Percentiles rank a stretch among this genome's conserved stretches.
Evolutionary conservation across 2,329 filamentous ascomycete genomes (phyloP).

Genomic region (Fusarium sp.): DNA sequence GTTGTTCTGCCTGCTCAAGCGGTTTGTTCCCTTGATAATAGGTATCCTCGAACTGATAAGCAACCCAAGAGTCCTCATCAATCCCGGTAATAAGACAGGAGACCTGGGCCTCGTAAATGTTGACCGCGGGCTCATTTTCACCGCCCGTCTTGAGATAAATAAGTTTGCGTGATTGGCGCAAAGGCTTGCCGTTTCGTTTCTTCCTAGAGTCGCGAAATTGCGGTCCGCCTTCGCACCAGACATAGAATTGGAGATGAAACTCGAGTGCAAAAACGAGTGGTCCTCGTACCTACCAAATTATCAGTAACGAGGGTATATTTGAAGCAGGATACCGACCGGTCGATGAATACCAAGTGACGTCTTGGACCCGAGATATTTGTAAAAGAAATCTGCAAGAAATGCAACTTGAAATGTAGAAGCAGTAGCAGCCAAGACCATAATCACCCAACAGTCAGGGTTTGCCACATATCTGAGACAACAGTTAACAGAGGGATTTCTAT

Average conservation of each 20-base stretch:
- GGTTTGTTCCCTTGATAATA: background rate
- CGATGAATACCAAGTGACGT: background rate
- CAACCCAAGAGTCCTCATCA: background rate
- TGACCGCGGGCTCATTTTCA: background rate
- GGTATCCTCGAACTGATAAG: background rate
- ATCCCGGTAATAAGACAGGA: background rate
- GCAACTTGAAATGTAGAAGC: background rate
- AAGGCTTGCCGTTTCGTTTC: background rate
- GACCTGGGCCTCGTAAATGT: background rate
- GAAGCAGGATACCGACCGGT: background rate
- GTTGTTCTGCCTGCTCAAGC: background rate
- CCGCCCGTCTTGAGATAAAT: background rate
- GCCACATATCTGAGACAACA: background rate
- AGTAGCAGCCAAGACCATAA: background rate
- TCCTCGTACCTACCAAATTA: background rate
- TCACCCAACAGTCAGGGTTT: background rate
- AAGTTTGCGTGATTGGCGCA: background rate
- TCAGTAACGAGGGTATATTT: background rate
- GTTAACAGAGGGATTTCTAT: background rate
- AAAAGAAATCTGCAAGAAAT: background rate
- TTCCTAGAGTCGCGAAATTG: background rate
- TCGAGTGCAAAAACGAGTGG: background rate
- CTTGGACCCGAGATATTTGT: background rate
- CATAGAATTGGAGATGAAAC: slow-evolving; percentile 1
- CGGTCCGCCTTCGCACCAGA: background rate